These are phyloP conservation scores for Allomyces javanicus DNA, from an alignment of 192 early-diverging fungal species.

Conservation along the genomic window DNA sequence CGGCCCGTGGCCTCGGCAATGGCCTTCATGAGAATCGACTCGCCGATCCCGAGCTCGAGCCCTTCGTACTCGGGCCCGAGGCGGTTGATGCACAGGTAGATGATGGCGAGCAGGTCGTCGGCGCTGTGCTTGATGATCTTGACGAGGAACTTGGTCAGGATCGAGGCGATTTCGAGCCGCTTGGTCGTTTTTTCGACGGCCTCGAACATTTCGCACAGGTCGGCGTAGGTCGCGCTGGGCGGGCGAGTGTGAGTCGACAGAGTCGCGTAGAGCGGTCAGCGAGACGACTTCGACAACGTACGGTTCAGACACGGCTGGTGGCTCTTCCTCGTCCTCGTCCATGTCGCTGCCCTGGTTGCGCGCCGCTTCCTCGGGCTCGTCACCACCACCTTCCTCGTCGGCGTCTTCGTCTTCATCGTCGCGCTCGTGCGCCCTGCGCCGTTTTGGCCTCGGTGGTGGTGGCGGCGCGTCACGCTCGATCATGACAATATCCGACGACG, in stretches of 20 bases:
- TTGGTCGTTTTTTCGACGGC: constrained; percentile 75
- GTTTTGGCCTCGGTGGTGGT: neutral
- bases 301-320: neutral
- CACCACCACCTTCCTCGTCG: neutral
- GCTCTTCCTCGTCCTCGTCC: neutral
- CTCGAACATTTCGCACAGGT: constrained; percentile 80
- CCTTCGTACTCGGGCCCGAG: constrained; percentile 86
- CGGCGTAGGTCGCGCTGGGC: constrained; percentile 40
- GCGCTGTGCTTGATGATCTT: constrained; percentile 43
- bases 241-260: no score
- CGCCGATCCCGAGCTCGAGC: constrained; percentile 88
- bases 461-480: neutral
- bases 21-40: constrained; percentile 78
- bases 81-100: constrained; percentile 86
- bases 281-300: neutral
- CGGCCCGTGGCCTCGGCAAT: constrained; percentile 78
- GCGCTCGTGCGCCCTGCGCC: neutral
- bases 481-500: neutral
- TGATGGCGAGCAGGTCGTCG: constrained; percentile 40
- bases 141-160: constrained; percentile 47
- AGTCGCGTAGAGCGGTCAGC: no score
- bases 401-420: neutral
- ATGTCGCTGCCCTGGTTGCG: no score
- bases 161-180: constrained; percentile 52
- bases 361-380: neutral